phyloP scores from a whole-genome alignment of 1,139 yeast genomes.

The Sugiyamaella sp. region DNA sequence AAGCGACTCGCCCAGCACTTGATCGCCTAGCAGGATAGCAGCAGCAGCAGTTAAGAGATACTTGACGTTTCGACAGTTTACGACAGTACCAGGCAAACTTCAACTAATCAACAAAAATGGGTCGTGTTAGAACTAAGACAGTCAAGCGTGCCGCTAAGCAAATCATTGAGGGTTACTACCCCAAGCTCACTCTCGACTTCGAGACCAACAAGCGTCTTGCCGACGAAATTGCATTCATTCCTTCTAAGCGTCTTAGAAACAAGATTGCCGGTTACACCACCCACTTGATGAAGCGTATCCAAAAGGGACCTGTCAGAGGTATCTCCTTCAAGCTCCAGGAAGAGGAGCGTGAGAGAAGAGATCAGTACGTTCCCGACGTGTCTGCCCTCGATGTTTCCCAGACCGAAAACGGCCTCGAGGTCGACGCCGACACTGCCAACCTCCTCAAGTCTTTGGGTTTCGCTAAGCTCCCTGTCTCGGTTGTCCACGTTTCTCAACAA shows the following conservation, averaged over 20 bases:
- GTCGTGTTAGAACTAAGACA: conserved; percentile 76
- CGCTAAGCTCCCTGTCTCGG: conserved; percentile 84
- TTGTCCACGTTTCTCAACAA: conserved; percentile 91
- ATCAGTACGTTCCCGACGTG: conserved; percentile 99
- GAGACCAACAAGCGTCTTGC: conserved; percentile 99
- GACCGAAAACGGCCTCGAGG: conserved; percentile 95
- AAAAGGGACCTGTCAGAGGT: conserved; percentile 99
- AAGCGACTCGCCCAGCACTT: background rate
- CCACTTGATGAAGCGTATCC: conserved; percentile 99
- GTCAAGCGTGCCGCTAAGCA: conserved; percentile 99
- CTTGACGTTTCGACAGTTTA: conserved; percentile 10
- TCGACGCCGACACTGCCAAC: conserved; percentile 97
- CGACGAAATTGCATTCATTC: conserved; percentile 97
- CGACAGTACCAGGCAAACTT: conserved; percentile 3
- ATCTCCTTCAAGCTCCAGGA: conserved; percentile 99
- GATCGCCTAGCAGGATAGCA: background rate
- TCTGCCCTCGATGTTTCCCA: conserved; percentile 98
- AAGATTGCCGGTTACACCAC: conserved; percentile 99
- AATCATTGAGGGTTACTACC: conserved; percentile 99
- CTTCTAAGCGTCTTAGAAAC: conserved; percentile 99
- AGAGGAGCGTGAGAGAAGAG: conserved; percentile 99
- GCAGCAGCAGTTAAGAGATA: background rate
- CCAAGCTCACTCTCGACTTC: conserved; percentile 99
- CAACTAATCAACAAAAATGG: conserved; percentile 29
- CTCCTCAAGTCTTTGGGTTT: conserved; percentile 96